A percentile compares a stretch with the other conserved stretches of the same genome.
These are phyloP conservation scores for Naegleria lovaniensis DNA, from an alignment of 208 protist genomes.

Conservation along the genomic window DNA sequence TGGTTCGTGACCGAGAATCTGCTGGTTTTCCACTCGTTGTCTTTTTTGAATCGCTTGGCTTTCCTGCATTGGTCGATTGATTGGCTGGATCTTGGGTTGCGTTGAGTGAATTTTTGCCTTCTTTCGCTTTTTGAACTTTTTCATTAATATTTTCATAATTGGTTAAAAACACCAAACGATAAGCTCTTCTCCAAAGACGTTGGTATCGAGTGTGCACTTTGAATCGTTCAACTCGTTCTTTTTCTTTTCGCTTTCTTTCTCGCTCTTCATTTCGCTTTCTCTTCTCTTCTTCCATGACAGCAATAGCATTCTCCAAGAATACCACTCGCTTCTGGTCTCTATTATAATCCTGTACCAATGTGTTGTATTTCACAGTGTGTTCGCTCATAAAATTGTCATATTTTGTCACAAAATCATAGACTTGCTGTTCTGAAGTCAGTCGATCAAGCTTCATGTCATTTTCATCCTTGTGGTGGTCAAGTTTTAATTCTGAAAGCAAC, in stretches of 20 bases:
- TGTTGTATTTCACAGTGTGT: background rate
- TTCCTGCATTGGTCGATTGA: background rate
- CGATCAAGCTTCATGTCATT: background rate
- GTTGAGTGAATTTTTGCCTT: background rate
- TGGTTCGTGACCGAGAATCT: background rate
- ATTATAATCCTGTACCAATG: background rate
- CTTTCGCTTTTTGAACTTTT: background rate
- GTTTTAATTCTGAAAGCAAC: background rate
- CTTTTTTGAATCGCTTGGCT: too few species aligned
- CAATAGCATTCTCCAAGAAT: slow-evolving; percentile 1
- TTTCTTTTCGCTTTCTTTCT: background rate
- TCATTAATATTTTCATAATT: background rate
- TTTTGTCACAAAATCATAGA: background rate
- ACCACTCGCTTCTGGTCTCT: background rate
- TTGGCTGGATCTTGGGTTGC: background rate
- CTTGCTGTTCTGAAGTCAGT: background rate
- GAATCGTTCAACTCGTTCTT: background rate
- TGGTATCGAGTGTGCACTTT: background rate
- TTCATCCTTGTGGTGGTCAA: background rate
- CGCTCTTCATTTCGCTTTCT: background rate
- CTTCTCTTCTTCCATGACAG: background rate
- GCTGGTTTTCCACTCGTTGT: background rate
- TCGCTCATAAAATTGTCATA: slow-evolving; percentile 17
- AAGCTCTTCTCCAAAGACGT: background rate
- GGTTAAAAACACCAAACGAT: background rate